These are phyloP conservation scores for Botrytis deweyae DNA, from an alignment of 2,329 filamentous ascomycete genomes.

Conservation along the genomic window DNA sequence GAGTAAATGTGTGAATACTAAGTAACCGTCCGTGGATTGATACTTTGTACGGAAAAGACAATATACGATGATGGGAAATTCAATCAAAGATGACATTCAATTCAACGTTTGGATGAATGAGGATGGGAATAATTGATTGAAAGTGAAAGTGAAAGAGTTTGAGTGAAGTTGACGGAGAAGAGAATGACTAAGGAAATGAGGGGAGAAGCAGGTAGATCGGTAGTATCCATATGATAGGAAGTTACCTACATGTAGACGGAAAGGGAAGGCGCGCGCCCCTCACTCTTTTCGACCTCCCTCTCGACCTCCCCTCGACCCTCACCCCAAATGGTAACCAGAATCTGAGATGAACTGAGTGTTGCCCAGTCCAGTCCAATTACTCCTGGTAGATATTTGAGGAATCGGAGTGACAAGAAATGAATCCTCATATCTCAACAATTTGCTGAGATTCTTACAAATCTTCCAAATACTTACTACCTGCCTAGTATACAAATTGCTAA, in stretches of 20 bases:
- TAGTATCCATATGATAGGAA: background rate
- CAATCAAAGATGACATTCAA: background rate
- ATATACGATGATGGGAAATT: background rate
- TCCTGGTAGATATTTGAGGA: background rate
- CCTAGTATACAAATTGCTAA: background rate
- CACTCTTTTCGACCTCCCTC: background rate
- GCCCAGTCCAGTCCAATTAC: background rate
- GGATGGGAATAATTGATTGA: background rate
- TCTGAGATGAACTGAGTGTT: background rate
- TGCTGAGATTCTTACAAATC: background rate
- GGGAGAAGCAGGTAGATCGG: background rate
- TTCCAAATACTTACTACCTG: background rate
- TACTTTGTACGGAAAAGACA: background rate
- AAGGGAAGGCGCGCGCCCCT: background rate
- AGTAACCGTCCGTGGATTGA: background rate
- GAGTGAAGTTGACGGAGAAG: too few relatives aligned
- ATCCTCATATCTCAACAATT: background rate
- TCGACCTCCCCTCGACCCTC: background rate
- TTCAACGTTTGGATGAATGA: background rate
- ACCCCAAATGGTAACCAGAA: background rate
- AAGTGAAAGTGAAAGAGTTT: background rate
- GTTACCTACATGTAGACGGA: background rate
- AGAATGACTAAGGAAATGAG: constrained; percentile 1
- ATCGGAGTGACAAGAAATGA: background rate
- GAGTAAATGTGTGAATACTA: background rate